These are phyloP conservation scores for Pythium monospermum DNA, from an alignment of 352 stramenopile genomes.

Conservation along the genomic window DNA sequence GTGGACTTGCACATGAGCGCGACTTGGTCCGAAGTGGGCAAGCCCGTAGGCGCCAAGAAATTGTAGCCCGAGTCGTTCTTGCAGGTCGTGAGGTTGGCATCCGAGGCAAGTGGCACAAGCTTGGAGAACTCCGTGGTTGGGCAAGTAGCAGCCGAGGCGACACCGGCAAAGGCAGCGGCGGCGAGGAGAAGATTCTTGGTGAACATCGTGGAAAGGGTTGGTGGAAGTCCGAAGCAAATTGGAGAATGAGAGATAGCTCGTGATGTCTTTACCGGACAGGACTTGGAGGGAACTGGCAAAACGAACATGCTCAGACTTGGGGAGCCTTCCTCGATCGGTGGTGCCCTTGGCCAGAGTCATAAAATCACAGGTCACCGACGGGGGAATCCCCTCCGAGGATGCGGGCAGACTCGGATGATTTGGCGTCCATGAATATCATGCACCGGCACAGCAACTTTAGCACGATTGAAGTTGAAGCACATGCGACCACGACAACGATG, in stretches of 20 bases:
- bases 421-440: too few species aligned
- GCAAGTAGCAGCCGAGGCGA: not conserved
- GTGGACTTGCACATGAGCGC: conserved; percentile 4
- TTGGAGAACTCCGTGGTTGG: conserved; percentile 6
- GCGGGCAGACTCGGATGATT: too few species aligned
- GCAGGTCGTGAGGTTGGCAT: conserved; percentile 5
- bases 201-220: conserved; percentile 2
- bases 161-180: not conserved
- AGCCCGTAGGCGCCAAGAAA: conserved; percentile 2
- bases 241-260: conserved; percentile 4
- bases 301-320: not conserved
- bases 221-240: not conserved
- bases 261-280: too few species aligned
- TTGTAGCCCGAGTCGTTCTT: conserved; percentile 7
- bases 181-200: not conserved
- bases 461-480: too few species aligned
- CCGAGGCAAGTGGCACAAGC: conserved; percentile 5
- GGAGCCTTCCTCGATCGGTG: not conserved
- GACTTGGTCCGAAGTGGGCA: not conserved
- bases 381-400: too few species aligned
- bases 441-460: too few species aligned
- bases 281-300: too few species aligned
- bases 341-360: too few species aligned
- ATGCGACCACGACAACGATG: too few species aligned
- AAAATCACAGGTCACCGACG: too few species aligned